Conservation (phyloP, 495 filamentous ascomycete genomes). For the Penicillium flavigenum region DNA sequence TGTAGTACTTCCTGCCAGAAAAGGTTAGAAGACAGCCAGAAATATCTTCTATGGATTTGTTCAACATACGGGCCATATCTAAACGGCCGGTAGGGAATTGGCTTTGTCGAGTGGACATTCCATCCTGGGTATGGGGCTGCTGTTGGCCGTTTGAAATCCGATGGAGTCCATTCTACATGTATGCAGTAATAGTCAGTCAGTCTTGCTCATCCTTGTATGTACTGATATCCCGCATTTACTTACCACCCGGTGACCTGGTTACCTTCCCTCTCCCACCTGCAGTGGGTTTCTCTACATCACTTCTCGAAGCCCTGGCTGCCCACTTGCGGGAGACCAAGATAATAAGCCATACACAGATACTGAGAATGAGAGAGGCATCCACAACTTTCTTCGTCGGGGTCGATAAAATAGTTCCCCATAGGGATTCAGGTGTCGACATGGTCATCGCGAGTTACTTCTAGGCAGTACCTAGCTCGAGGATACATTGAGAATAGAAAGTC, state of each 20-base stretch:
- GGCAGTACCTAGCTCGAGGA: background rate
- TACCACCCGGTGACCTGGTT: conserved; percentile 39
- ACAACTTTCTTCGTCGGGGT: conserved; percentile 22
- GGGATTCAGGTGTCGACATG: conserved; percentile 9
- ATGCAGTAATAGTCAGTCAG: background rate
- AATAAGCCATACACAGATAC: conserved; percentile 23
- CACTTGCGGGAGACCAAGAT: conserved; percentile 27
- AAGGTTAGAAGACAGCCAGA: background rate
- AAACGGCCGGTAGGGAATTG: conserved; percentile 82
- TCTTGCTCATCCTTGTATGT: background rate
- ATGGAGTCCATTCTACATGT: conserved; percentile 63
- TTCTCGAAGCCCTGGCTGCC: conserved; percentile 23
- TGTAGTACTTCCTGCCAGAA: conserved; percentile 55
- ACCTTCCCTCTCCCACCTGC: conserved; percentile 18
- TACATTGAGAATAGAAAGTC: background rate
- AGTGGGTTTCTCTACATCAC: conserved; percentile 33
- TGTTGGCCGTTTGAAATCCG: conserved; percentile 64
- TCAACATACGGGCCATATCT: conserved; percentile 65
- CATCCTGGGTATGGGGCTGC: conserved; percentile 69
- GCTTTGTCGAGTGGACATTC: conserved; percentile 69
- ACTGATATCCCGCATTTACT: background rate
- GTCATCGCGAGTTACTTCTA: background rate
- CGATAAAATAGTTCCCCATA: conserved; percentile 8
- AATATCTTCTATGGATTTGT: background rate
- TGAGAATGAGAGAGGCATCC: conserved; percentile 25